Evolutionary conservation across 352 stramenopile genomes (phyloP), one percentile per base, ranked within the genome.

Genomic region (Pythium aquatile): DNA sequence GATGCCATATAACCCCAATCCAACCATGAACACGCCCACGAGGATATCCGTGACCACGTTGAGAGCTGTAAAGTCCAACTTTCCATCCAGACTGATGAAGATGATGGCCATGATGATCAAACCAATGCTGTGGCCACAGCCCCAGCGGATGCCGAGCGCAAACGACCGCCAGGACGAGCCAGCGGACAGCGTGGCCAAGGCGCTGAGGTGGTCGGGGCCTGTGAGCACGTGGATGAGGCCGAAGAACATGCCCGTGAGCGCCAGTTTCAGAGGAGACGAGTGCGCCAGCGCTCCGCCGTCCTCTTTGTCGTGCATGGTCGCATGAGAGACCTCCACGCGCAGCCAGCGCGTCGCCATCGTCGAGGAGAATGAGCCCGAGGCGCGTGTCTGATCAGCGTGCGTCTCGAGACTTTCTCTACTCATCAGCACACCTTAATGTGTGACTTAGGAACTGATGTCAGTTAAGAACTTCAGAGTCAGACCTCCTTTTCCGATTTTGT

Each of bases 181-280:
- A 5, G 85, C 85, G 24, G 80, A 90, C 61, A 97, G 84, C 39
- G 91, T 96, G 10, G 88, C 90, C 17, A 98, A 68, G 29, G 90
- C 91, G 52, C 80, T 91, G 32, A 98, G 75, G 67, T 98, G 93
- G 66, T 98, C 91, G 0, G 91, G 91, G 0, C 81, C 78, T 24
- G 71, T 83, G 65, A 81, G 66, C 49, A 83, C 71, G 64, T 83
- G 75, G 35, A 83, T 66, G 11, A 81, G 62, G 16, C 71, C 76
- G 5, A 81, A 69, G 5, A 81, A 61, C 20, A 81, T 47, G 1
- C 73, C 75, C 48, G 75, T 83, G 46, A 70, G 65, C 64, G 76
- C 72, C 58, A 81, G 74, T 29, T 77, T 77, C 10, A 73, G 55
- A 2, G 76, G 52, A 9, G 76, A 79, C 17, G 76, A 71, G 37